Base-by-base conservation (phyloP, 768 basidiomycete genomes). In the Naematelia encephala region DNA sequence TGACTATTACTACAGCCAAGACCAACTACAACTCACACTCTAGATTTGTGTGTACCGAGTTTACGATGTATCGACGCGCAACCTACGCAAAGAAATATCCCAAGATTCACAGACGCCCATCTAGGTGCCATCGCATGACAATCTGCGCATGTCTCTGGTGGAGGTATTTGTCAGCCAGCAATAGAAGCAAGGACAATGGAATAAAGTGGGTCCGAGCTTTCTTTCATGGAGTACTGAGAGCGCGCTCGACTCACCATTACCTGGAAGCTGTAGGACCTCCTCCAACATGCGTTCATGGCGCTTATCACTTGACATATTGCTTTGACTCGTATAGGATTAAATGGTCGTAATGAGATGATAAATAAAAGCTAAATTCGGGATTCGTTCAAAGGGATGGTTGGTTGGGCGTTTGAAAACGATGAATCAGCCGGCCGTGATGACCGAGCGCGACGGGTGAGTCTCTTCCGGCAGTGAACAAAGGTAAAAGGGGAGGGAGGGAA, bases 31-130 rank as follows among this genome's bases (percentile, higher is more conserved):
- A 75, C 78, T 73, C 81, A 92, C 90, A 97, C 89, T 84, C 96
- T 92, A 0, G 88, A 85, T 64, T 91, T 82, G 75, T 97, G 93
- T 3, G 90, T 93, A 1, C 93, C 93, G 59, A 97, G 86, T 80
- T 93, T 94, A 54, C 93, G 84, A 79, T 97, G 93, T 51, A 94
- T 85, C 59, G 88, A 87, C 14, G 93, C 93, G 73, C 93, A 97
- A 66, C 83, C 84, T 44, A 91, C 82, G 68, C 91, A 92, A 60
- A 61, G 64, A 54, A 62, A 69, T 5, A 74, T 88, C 16, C 93
- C 92, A 2, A 96, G 80, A 70, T 87, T 96, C 68, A 89, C 80
- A 1, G 87, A 88, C 4, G 90, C 88, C 93, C 93, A 97, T 77
- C 78, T 80, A 4, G 92, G 92, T 68, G 84, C 83, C 57, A 86